Conservation (phyloP, 2,329 filamentous ascomycete genomes). For the Colletotrichum sp. region DNA sequence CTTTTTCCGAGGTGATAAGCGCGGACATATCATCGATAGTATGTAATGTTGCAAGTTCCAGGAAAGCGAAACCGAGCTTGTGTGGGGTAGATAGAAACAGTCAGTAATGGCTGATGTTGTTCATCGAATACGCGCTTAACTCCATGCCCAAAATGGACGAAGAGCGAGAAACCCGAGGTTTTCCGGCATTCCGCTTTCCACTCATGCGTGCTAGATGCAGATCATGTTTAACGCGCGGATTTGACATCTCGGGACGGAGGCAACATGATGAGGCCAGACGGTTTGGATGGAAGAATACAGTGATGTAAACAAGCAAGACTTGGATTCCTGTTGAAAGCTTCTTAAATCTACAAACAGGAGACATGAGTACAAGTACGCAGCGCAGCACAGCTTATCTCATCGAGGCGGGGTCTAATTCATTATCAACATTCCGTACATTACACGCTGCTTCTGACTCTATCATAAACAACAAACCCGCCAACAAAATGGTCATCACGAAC, state of each 20-base stretch:
- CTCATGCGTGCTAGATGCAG: not conserved
- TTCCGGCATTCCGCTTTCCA: not conserved
- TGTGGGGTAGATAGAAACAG: not conserved
- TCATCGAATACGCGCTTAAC: not conserved
- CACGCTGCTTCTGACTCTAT: not conserved
- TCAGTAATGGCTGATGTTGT: not conserved
- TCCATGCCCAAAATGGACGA: not conserved
- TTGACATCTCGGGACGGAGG: not conserved
- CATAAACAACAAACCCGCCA: not conserved
- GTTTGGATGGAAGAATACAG: not conserved
- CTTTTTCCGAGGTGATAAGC: not conserved
- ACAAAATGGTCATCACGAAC: not conserved
- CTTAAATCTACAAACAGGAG: not conserved
- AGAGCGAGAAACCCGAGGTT: not conserved
- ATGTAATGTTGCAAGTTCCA: not conserved
- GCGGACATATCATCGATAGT: not conserved
- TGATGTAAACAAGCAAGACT: not conserved
- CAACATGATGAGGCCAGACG: not conserved
- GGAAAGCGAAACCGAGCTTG: not conserved
- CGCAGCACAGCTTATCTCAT: too few species aligned
- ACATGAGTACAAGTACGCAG: not conserved
- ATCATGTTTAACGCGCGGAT: fast-evolving
- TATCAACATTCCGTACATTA: not conserved
- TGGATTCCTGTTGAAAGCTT: not conserved
- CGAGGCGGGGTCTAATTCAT: fast-evolving